phyloP scores from a whole-genome alignment of 441 rosid genomes.

The Pelargonium citronellum region DNA sequence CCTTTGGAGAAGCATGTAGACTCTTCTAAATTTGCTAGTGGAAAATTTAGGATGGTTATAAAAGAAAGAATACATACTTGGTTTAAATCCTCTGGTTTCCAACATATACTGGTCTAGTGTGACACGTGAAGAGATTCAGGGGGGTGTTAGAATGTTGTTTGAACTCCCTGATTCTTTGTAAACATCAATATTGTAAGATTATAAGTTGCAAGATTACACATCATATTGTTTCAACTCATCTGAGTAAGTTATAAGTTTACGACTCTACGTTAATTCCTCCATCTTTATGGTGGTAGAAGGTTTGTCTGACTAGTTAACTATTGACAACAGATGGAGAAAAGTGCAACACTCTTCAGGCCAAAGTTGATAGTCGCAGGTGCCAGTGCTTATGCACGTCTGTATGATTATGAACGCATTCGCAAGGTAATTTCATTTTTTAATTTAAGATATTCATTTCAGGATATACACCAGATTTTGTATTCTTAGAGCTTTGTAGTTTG shows the following conservation, averaged over 20 bases:
- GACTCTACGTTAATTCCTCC: neutral
- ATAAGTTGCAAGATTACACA: too few species aligned
- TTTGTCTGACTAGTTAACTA: neutral
- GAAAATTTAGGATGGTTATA: too few species aligned
- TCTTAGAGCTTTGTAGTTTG: neutral
- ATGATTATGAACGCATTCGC: slow-evolving; percentile 27
- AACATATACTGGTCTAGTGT: too few species aligned
- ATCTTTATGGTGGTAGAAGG: neutral
- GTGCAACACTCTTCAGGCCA: slow-evolving; percentile 29
- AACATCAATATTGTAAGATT: too few species aligned
- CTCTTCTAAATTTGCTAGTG: too few species aligned
- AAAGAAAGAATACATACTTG: too few species aligned
- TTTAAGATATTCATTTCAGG: neutral
- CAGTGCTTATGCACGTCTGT: slow-evolving; percentile 31
- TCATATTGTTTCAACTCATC: slow-evolving; percentile 6
- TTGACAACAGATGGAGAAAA: slow-evolving; percentile 24
- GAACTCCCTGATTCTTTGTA: too few species aligned
- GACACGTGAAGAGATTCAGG: too few species aligned
- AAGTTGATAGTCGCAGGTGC: slow-evolving; percentile 29
- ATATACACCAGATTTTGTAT: neutral
- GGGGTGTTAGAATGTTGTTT: too few species aligned
- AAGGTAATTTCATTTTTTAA: slow-evolving; percentile 14
- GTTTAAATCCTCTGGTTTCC: too few species aligned
- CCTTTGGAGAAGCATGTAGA: too few species aligned
- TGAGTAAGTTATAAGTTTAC: neutral